phyloP scores from a whole-genome alignment of 75 land plant genomes.

The Chamaecyparis obtusa region DNA sequence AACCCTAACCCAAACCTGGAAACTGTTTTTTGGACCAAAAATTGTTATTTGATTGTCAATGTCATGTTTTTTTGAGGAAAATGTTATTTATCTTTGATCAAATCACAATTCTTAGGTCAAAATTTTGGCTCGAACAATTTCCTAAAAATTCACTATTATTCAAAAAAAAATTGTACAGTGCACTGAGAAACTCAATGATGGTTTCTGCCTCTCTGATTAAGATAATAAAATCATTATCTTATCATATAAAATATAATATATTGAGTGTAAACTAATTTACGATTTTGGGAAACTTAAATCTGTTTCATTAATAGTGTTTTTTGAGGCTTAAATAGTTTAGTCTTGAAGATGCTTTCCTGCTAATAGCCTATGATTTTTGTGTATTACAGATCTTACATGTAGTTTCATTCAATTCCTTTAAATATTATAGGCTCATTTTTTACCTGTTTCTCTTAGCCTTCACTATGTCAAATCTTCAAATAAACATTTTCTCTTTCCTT shows the following conservation, averaged over 20 bases:
- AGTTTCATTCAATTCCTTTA: not conserved
- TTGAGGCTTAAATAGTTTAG: not conserved
- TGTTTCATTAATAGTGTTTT: not conserved
- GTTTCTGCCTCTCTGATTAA: not conserved
- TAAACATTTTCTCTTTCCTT: not conserved
- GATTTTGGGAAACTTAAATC: not conserved
- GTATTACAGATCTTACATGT: not conserved
- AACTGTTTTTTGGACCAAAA: too few relatives aligned
- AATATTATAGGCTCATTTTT: not conserved
- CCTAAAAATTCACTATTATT: too few relatives aligned
- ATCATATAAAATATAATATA: not conserved
- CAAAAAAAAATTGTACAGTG: too few relatives aligned
- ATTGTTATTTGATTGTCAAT: too few relatives aligned
- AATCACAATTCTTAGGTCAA: too few relatives aligned
- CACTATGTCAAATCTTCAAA: not conserved
- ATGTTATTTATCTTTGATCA: too few relatives aligned
- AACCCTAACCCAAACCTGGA: too few relatives aligned
- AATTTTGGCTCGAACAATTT: too few relatives aligned
- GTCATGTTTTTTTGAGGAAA: too few relatives aligned
- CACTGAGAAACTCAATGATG: too few relatives aligned
- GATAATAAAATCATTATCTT: not conserved
- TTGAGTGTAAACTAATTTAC: not conserved
- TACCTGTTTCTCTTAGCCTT: not conserved
- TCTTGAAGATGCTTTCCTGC: not conserved
- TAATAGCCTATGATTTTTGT: too few relatives aligned